phyloP scores from a whole-genome alignment of 148 eudicot species.

The Rhododendron simsii region DNA sequence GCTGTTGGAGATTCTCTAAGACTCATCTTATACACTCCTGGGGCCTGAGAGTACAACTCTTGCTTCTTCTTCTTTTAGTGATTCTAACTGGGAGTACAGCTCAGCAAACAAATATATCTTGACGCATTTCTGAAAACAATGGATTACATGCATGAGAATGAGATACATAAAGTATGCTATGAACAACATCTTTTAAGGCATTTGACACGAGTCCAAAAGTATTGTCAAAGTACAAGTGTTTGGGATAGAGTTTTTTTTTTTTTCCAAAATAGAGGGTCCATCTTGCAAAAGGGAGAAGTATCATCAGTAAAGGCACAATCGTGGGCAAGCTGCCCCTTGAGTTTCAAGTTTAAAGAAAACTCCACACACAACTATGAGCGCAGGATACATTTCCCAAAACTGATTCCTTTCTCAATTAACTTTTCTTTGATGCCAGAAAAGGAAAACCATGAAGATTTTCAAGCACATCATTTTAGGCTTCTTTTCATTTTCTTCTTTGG shows the following conservation, averaged over 20 bases:
- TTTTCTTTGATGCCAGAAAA: background rate
- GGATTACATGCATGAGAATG: background rate
- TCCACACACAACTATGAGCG: background rate
- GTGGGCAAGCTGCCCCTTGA: too few species aligned
- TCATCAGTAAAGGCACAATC: background rate
- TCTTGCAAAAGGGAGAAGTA: background rate
- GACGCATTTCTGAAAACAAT: background rate
- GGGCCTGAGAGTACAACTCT: background rate
- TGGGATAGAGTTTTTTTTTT: background rate
- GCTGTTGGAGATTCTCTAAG: background rate
- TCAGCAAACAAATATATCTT: background rate
- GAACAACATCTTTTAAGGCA: background rate
- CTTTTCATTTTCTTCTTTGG: background rate
- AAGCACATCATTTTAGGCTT: background rate
- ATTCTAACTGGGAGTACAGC: background rate
- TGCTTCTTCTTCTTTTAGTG: too few species aligned
- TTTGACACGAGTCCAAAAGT: background rate
- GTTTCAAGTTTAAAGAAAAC: too few species aligned
- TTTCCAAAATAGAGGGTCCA: background rate
- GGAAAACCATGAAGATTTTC: background rate
- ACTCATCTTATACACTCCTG: background rate
- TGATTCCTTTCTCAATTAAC: background rate
- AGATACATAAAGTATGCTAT: background rate
- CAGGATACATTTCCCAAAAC: background rate
- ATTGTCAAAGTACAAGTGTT: background rate